phyloP scores from a whole-genome alignment of 805 yeast genomes.

The Candida oleophila region DNA sequence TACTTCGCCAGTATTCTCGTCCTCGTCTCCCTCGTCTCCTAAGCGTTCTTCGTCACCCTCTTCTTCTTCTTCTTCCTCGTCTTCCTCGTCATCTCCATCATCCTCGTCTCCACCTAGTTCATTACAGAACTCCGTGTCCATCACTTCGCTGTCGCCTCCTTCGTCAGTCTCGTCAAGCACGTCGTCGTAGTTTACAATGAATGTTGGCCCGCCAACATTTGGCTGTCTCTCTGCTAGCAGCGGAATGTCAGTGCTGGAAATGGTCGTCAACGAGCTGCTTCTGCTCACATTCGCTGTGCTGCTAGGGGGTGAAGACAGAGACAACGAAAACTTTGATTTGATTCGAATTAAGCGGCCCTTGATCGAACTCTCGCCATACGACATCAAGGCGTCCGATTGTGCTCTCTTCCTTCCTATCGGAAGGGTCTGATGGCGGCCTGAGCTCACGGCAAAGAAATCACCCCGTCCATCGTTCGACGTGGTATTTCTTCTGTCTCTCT shows the following conservation, averaged over 20 bases:
- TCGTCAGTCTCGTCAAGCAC: conserved; percentile 19
- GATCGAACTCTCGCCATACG: neutral
- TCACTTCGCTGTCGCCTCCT: conserved; percentile 8
- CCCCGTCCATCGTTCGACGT: neutral
- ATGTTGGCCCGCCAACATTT: conserved; percentile 1
- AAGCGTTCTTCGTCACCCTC: conserved; percentile 4
- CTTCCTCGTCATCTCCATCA: conserved; percentile 13
- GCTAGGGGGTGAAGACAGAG: conserved; percentile 14
- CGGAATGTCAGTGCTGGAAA: neutral
- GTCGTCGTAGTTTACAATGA: conserved; percentile 6
- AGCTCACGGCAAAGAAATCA: neutral
- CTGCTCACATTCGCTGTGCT: conserved; percentile 1
- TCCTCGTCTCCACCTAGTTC: conserved; percentile 2
- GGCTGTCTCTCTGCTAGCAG: neutral
- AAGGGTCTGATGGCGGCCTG: no score
- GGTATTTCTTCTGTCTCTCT: conserved; percentile 22
- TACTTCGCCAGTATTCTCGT: neutral
- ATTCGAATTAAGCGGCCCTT: conserved; percentile 1
- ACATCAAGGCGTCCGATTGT: neutral
- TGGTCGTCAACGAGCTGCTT: neutral
- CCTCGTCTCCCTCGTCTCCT: conserved; percentile 5
- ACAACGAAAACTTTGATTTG: conserved; percentile 9
- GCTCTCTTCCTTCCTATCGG: no score
- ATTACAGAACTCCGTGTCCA: neutral
- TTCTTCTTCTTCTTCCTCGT: conserved; percentile 14